Evolutionary conservation across 257 asterid genomes (phyloP).

Genomic region (Fraxinus quadrangulata): DNA sequence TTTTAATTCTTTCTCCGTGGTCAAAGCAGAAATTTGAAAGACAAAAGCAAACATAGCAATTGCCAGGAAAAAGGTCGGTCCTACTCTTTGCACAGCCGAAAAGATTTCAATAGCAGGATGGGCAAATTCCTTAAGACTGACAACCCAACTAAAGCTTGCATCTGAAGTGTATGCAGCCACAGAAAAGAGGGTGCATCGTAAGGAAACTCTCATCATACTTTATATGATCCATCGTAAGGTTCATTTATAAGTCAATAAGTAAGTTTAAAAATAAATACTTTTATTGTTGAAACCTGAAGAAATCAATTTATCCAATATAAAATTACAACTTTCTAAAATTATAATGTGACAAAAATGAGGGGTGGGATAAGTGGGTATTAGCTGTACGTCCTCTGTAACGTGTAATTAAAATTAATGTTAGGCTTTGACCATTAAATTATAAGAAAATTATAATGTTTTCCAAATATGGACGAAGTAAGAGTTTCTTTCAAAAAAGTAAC

Average conservation of each 20-base stretch:
- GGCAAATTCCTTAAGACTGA: slow-evolving; percentile 76
- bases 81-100: slow-evolving; percentile 65
- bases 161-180: slow-evolving; percentile 47
- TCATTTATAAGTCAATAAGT: not conserved
- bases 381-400: no score
- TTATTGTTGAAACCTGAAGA: not conserved
- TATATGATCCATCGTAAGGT: not conserved
- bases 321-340: no score
- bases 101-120: slow-evolving; percentile 65
- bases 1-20: slow-evolving; percentile 86
- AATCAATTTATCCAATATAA: not conserved
- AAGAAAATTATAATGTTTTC: no score
- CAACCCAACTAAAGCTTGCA: slow-evolving; percentile 71
- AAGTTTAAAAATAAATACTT: not conserved
- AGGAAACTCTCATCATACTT: slow-evolving; percentile 11
- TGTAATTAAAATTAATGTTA: no score
- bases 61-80: slow-evolving; percentile 90
- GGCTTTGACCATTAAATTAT: no score
- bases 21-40: slow-evolving; percentile 75
- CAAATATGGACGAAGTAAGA: not conserved
- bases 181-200: slow-evolving; percentile 18
- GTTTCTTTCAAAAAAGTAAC: not conserved
- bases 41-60: slow-evolving; percentile 94
- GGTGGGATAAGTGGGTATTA: no score
- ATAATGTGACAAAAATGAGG: no score